phyloP scores from a whole-genome alignment of 2,329 filamentous ascomycete species.

The Harringtonia aguacate region DNA sequence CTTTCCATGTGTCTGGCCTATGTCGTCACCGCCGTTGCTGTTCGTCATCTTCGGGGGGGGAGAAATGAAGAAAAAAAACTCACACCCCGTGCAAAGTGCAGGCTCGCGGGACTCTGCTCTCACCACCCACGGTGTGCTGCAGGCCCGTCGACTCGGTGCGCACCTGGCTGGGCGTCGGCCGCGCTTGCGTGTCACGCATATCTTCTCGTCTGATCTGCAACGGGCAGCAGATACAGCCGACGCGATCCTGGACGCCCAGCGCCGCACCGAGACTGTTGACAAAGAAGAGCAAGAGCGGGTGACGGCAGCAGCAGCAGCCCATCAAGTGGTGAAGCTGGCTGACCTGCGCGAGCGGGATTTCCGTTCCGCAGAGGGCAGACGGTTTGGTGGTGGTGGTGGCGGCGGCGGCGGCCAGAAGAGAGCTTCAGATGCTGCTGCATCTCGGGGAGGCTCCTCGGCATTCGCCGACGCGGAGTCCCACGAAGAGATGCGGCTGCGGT shows the following conservation, averaged over 20 bases:
- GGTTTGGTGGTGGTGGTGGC: slow-evolving; percentile 27
- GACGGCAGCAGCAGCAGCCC: not conserved
- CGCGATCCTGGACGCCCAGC: slow-evolving; percentile 43
- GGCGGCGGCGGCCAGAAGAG: too few relatives aligned
- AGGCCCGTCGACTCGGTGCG: slow-evolving; percentile 60
- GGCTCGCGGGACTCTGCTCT: slow-evolving; percentile 71
- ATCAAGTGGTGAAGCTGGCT: slow-evolving; percentile 29
- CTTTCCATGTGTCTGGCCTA: slow-evolving; percentile 5
- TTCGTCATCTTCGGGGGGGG: not conserved
- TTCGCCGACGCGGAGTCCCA: slow-evolving; percentile 52
- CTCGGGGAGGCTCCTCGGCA: too few relatives aligned
- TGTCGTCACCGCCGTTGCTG: slow-evolving; percentile 1
- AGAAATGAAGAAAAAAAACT: not conserved
- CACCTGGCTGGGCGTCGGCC: slow-evolving; percentile 37
- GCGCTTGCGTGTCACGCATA: slow-evolving; percentile 14
- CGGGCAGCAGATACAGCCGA: slow-evolving; percentile 63
- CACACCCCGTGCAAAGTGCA: slow-evolving; percentile 37
- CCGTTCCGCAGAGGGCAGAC: slow-evolving; percentile 57
- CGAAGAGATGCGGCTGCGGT: slow-evolving; percentile 53
- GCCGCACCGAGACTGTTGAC: too few relatives aligned
- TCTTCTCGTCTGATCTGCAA: slow-evolving; percentile 65
- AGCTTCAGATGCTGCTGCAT: too few relatives aligned
- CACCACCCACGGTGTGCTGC: slow-evolving; percentile 71
- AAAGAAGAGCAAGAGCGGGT: not conserved
- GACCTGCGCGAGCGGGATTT: slow-evolving; percentile 66